A percentile compares a stretch with the other conserved stretches of the same genome.
Evolutionary conservation across 2,329 filamentous ascomycete species (phyloP).

Genomic region (Botryosphaeria dothidea): DNA sequence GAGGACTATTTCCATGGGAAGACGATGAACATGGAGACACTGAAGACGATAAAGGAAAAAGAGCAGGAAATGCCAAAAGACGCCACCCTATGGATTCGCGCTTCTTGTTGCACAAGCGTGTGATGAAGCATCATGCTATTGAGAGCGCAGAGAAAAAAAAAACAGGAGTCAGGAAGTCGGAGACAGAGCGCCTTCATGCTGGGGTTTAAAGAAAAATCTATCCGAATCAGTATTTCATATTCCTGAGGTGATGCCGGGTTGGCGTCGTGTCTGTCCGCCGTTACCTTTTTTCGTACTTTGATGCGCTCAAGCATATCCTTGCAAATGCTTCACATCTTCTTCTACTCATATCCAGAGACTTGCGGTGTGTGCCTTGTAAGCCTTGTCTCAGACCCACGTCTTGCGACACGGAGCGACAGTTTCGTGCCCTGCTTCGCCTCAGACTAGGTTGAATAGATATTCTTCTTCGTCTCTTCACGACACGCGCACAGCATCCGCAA

Average conservation of each 20-base stretch:
- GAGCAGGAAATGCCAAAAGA: too few species aligned
- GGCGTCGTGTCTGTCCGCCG: background rate
- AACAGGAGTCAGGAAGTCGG: background rate
- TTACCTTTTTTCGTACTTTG: background rate
- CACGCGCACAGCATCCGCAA: slow-evolving; percentile 16
- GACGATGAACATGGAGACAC: too few species aligned
- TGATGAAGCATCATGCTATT: background rate
- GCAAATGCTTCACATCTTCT: background rate
- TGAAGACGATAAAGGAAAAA: too few species aligned
- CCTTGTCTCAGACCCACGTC: background rate
- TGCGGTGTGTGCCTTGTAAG: background rate
- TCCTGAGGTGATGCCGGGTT: background rate
- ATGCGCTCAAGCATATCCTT: background rate
- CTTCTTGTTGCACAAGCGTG: too few species aligned
- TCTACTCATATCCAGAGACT: background rate
- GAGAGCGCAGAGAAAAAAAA: background rate
- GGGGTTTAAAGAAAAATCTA: background rate
- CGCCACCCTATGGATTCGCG: too few species aligned
- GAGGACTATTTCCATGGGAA: too few species aligned
- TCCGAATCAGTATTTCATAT: background rate
- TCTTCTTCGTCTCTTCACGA: background rate
- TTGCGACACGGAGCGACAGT: background rate
- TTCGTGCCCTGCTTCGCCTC: background rate
- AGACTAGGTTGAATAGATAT: background rate
- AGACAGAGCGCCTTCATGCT: background rate